phyloP scores from a whole-genome alignment of 192 early-diverging fungal genomes.

The Podila epicladia region DNA sequence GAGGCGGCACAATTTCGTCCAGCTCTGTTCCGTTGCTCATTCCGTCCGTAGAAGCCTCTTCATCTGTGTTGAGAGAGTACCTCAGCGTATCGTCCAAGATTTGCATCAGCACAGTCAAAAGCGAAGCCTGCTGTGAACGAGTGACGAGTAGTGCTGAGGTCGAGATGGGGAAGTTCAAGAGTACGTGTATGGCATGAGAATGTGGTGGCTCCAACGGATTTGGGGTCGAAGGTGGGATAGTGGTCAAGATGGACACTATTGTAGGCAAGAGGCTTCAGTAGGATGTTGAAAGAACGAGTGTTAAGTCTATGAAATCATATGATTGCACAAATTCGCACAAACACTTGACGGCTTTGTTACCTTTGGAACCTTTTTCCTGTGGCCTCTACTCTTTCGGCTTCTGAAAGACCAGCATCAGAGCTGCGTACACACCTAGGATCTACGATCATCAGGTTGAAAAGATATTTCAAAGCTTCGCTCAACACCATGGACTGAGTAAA shows the following conservation, averaged over 20 bases:
- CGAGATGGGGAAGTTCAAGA: constrained; percentile 67
- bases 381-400: constrained; percentile 5
- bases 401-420: constrained; percentile 19
- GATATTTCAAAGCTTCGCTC: constrained; percentile 63
- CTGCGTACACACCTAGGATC: constrained; percentile 34
- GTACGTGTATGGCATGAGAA: constrained; percentile 80
- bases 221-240: constrained; percentile 44
- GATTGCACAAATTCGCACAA: no score
- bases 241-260: constrained; percentile 53
- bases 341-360: constrained; percentile 3
- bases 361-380: constrained; percentile 43
- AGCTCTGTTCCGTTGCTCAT: constrained; percentile 51
- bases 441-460: constrained; percentile 62
- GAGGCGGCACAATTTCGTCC: constrained; percentile 75
- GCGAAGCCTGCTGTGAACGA: constrained; percentile 23
- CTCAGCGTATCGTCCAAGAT: constrained; percentile 52
- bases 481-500: constrained; percentile 55
- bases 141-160: constrained; percentile 38
- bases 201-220: constrained; percentile 76
- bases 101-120: constrained; percentile 27
- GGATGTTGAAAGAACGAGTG: background rate
- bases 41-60: constrained; percentile 51
- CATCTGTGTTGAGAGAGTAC: constrained; percentile 51
- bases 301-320: background rate
- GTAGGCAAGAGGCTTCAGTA: constrained; percentile 50